Base-by-base conservation (phyloP, 768 basidiomycete genomes). In the Lactifluus echinatus region DNA sequence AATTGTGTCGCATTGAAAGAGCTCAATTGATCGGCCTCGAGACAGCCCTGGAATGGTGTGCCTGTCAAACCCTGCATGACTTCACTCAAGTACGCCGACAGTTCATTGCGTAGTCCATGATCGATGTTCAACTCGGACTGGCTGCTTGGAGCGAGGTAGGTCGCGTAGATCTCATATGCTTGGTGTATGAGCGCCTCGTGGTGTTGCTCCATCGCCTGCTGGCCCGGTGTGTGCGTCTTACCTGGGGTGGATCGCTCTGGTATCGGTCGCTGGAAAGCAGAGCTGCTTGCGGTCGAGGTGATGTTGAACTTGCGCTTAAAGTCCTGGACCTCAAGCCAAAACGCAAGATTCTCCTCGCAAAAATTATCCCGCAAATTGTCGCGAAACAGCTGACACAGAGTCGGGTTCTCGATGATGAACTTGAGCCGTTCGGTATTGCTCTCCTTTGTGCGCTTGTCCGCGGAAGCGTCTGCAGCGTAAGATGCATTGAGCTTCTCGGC, bases 51-150 rank as follows among this genome's bases (percentile, higher is more conserved):
- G 73, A 90, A 87, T 0, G 79, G 68, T 70, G 87, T 89, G 42
- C 89, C 89, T 2, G 85, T 84, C 63, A 86, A 64, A 63, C 73
- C 84, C 47, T 84, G 85, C 62, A 94, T 87, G 26, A 93, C 88
- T 52, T 96, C 91, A 70, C 87, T 87, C 59, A 99, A 79, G 69
- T 98, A 98, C 64, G 85, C 88, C 57, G 91, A 88, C 51, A 99
- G 78, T 72, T 98, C 96, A 64, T 92, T 93, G 60, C 96, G 85
- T 37, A 99, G 76, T 37, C 88, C 90, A 69, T 99, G 96, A 68
- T 99, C 96, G 63, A 99, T 99, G 73, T 99, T 99, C 60, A 99
- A 81, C 73, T 98, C 96, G 73, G 87, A 91, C 57, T 86, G 89
- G 69, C 92, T 94, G 28, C 93, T 90, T 1, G 93, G 94, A 0